Evolutionary conservation across 345 rosid genomes (phyloP), one percentile per base, ranked within the genome.

Genomic region (Hibiscus tridactylites): DNA sequence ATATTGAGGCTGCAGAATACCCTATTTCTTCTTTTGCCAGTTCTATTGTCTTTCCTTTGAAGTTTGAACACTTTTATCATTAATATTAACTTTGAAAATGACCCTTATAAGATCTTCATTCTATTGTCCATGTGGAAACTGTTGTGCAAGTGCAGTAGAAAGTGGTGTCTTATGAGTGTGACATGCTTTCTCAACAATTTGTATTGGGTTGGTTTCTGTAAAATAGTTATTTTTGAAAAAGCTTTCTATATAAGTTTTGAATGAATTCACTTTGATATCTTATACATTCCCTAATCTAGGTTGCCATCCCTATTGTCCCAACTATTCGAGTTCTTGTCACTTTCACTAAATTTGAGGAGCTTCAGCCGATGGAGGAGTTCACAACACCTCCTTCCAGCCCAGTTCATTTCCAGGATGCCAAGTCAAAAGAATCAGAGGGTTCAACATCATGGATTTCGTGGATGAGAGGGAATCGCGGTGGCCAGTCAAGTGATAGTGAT

Each of bases 361-460:
- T 89, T 77, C 92, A 84, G 75, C 88, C 88, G 16, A 64, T 82
- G 58, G 99, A 92, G 76, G 96, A 88, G 80, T 93, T 92, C 76
- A 84, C 93, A 52, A 89, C 96, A 59, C 97, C 99, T 50, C 93
- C 83, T 61, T 91, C 99, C 56, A 88, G 97, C 78, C 97, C 98
- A 26, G 93, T 89, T 1, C 91, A 88, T 73, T 95, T 89, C 82
- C 98, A 89, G 80, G 99, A 95, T 76, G 85, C 92, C 71, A 95
- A 89, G 73, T 86, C 92, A 49, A 88, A 85, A 77, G 88, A 92
- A 73, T 76, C 86, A 39, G 97, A 89, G 71, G 90, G 83, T 24
- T 78, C 91, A 57, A 76, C 90, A 1, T 92, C 99, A n/a, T 95
- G 99, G 99, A 89, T 95, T 74, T 89, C 99, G 16, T 95, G 99